Evolutionary conservation across 192 early-diverging fungal genomes (phyloP).

Genomic region (Linnemannia hyalina): DNA sequence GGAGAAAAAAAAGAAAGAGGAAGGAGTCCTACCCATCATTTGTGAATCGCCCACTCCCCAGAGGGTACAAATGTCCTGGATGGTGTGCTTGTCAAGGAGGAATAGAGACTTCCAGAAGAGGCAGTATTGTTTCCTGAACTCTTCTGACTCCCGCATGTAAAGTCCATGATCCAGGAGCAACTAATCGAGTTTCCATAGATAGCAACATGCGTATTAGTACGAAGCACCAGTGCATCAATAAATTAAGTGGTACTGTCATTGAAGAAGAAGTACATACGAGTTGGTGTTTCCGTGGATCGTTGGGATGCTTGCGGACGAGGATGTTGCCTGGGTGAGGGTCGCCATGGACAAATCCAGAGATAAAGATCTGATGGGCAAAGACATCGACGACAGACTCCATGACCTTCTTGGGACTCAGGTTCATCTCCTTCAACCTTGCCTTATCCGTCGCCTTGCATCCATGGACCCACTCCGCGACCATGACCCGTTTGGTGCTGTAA

Average conservation of each 20-base stretch:
- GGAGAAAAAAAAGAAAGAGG: no score
- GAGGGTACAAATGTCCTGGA: slow-evolving; percentile 71
- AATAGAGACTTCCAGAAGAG: slow-evolving; percentile 90
- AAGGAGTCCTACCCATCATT: slow-evolving; percentile 67
- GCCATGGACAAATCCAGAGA: slow-evolving; percentile 89
- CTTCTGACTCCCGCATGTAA: slow-evolving; percentile 80
- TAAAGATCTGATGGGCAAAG: slow-evolving; percentile 91
- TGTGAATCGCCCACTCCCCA: slow-evolving; percentile 82
- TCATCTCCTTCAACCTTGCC: slow-evolving; percentile 58
- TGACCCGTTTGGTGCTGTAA: slow-evolving; percentile 73
- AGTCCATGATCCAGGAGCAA: slow-evolving; percentile 95
- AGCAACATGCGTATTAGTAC: neutral
- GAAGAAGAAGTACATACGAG: slow-evolving; percentile 38
- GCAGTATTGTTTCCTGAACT: slow-evolving; percentile 84
- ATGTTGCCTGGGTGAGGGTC: slow-evolving; percentile 92
- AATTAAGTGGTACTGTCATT: neutral
- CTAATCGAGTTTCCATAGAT: slow-evolving; percentile 18
- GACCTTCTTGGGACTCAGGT: slow-evolving; percentile 55
- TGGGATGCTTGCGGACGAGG: slow-evolving; percentile 78
- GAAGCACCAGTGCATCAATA: neutral
- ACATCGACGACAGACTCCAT: slow-evolving; percentile 83
- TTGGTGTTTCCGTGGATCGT: slow-evolving; percentile 53
- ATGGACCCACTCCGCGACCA: slow-evolving; percentile 93
- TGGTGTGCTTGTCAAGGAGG: slow-evolving; percentile 72
- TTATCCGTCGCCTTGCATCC: slow-evolving; percentile 80